These are phyloP conservation scores for Penicillium occitanis DNA, from an alignment of 2,329 filamentous ascomycete species.

Conservation along the genomic window DNA sequence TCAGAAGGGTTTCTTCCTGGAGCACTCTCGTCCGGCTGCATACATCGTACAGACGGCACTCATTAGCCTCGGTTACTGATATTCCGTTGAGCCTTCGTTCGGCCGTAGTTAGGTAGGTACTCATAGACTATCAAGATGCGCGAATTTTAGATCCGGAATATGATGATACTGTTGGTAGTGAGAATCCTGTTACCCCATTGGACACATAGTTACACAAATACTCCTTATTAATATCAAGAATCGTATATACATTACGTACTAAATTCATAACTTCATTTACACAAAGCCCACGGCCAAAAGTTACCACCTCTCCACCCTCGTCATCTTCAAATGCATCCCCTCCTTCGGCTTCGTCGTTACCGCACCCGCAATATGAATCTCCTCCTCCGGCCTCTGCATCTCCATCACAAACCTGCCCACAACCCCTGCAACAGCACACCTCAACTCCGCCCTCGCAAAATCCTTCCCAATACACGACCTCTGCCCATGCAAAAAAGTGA, in stretches of 20 bases:
- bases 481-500: slow-evolving; percentile 43
- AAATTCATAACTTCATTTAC: neutral
- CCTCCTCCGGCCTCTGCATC: slow-evolving; percentile 39
- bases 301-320: slow-evolving; percentile 35
- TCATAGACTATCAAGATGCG: neutral
- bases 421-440: slow-evolving; percentile 41
- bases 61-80: neutral
- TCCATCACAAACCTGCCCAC: slow-evolving; percentile 38
- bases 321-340: slow-evolving; percentile 40
- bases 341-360: slow-evolving; percentile 43
- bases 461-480: slow-evolving; percentile 43
- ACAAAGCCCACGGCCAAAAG: neutral
- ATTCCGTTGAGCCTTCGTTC: neutral
- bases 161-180: neutral
- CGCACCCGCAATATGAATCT: slow-evolving; percentile 37
- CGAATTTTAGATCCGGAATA: neutral
- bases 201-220: neutral
- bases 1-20: neutral
- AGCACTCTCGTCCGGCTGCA: neutral
- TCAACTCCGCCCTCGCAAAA: slow-evolving; percentile 45
- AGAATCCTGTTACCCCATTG: neutral
- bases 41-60: neutral
- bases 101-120: neutral
- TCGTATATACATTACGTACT: slow-evolving; percentile 1
- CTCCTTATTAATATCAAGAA: neutral